Evolutionary conservation across 345 rosid species (phyloP).

Genomic region (Bruguiera sexangula): DNA sequence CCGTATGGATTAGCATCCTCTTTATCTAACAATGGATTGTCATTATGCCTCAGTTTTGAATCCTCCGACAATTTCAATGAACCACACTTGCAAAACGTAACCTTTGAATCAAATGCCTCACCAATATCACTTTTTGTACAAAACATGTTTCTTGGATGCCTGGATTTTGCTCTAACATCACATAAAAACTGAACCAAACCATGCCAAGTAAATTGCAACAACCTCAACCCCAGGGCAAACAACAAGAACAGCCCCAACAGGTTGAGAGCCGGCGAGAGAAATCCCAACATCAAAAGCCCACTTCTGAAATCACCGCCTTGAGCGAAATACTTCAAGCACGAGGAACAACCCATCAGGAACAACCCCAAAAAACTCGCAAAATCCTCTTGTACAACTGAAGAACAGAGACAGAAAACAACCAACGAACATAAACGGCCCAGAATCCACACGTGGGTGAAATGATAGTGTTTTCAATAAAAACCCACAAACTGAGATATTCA

Average conservation of each 20-base stretch:
- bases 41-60: constrained; percentile 5
- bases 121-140: constrained; percentile 16
- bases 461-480: no score
- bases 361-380: constrained; percentile 11
- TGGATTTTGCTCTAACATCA: constrained; percentile 27
- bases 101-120: constrained; percentile 20
- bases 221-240: constrained; percentile 35
- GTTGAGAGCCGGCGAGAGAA: constrained; percentile 34
- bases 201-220: constrained; percentile 28
- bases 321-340: constrained; percentile 34
- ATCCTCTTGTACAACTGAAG: constrained; percentile 29
- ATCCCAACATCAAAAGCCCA: constrained; percentile 41
- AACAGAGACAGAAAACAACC: constrained; percentile 31
- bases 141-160: constrained; percentile 11
- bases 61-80: constrained; percentile 21
- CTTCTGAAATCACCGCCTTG: constrained; percentile 31
- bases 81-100: constrained; percentile 15
- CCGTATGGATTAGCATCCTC: constrained; percentile 7
- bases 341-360: constrained; percentile 39
- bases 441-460: constrained; percentile 27
- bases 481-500: not conserved
- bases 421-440: constrained; percentile 24
- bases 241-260: constrained; percentile 37
- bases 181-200: constrained; percentile 25
- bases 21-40: constrained; percentile 4